Base-by-base conservation (phyloP, 2,329 filamentous ascomycete species). In the Sporothrix pallida region DNA sequence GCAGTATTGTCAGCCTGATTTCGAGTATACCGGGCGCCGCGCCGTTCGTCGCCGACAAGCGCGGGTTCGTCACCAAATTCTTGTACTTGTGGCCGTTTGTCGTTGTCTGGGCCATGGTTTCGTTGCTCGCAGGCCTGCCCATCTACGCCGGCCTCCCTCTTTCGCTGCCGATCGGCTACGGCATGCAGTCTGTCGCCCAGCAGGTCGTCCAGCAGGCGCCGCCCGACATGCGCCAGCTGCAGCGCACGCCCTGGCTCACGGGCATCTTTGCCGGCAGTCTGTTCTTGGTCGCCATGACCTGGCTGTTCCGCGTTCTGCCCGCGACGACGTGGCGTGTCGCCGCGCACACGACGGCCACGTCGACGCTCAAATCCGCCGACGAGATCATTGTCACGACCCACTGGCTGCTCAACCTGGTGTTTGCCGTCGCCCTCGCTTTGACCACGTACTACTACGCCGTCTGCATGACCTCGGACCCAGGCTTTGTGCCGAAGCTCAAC, bases 171-270 rank as follows among this genome's bases (percentile, higher is more conserved):
- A 85, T 90, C 9, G 88, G 90, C 1, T 95, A 90, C 82, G 87
- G 86, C 9, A 86, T 97, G 78, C 93, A 97, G 78, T 94, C 89
- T 88, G 84, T 90, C 72, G 93, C 93, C 6, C 90, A 92, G 80
- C 91, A 93, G 82, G 85, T 95, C 52, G 86, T 97, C 73, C 90
- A 91, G 75, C 95, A 92, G 85, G 95, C 93, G 20, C 95, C 95
- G 12, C 86, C 91, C 2, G 93, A 97, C 78, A 97, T 97, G 91
- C 92, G 94, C 78, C 89, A 92, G 77, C 91, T 98, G 78, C 94
- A 98, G 80, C 93, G 92, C 83, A 98, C 96, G 74, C 95, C 96
- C 13, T 98, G 95, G 87, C 86, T 99, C 77, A 91, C 96, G 0
- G 96, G 96, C 73, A 95, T 99, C 75, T 99, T 99, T 83, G 92